A percentile compares a stretch with the other conserved stretches of the same genome.
Conservation (phyloP, 1,139 yeast genomes). For the Candida glucosophila region DNA sequence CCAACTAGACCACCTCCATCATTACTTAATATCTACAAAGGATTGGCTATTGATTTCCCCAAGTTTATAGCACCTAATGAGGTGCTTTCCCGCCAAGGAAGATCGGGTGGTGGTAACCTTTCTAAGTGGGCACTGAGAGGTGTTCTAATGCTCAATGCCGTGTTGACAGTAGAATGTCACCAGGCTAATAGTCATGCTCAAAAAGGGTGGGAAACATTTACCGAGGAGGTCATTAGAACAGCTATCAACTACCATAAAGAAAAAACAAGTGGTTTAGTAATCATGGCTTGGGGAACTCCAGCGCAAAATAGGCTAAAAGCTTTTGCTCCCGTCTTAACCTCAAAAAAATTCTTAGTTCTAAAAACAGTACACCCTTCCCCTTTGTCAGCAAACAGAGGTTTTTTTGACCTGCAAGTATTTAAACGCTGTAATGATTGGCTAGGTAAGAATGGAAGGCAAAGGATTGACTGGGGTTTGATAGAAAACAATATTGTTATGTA, state of each 20-base stretch:
- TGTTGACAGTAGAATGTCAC: conserved; percentile 88
- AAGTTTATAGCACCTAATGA: conserved; percentile 51
- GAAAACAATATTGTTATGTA: conserved; percentile 17
- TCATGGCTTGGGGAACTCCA: conserved; percentile 93
- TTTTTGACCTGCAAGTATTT: conserved; percentile 68
- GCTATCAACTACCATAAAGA: conserved; percentile 26
- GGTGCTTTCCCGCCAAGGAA: conserved; percentile 17
- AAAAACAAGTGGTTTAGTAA: conserved; percentile 47
- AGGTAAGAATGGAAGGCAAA: conserved; percentile 30
- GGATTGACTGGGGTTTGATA: conserved; percentile 57
- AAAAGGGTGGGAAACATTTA: conserved; percentile 90
- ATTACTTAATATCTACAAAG: conserved; percentile 76
- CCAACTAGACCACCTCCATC: conserved; percentile 91
- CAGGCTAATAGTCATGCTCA: conserved; percentile 88
- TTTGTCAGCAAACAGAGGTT: conserved; percentile 78
- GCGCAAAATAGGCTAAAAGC: conserved; percentile 66
- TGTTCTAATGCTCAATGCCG: conserved; percentile 78
- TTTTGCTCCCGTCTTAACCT: conserved; percentile 20
- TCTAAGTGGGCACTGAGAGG: conserved; percentile 87
- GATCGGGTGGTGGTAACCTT: conserved; percentile 54
- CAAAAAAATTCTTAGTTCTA: conserved; percentile 43
- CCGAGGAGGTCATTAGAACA: conserved; percentile 54
- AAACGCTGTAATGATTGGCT: conserved; percentile 70
- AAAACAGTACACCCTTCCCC: conserved; percentile 93
- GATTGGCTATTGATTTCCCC: conserved; percentile 67